Base-by-base conservation (phyloP, 1,284 basidiomycete genomes). In the Caloboletus inedulis region DNA sequence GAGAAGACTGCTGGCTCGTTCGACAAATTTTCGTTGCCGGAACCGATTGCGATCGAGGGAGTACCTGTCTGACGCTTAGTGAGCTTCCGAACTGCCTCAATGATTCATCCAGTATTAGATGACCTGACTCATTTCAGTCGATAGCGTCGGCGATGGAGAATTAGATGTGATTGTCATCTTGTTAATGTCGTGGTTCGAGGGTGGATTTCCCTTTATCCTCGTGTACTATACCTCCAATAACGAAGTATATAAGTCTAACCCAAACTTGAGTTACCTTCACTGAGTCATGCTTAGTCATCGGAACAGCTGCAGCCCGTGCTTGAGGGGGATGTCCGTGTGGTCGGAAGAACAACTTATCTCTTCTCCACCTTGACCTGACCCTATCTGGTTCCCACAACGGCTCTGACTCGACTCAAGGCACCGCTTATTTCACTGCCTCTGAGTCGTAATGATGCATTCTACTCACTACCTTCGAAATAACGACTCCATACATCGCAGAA, bases 1-100 rank as follows among this genome's bases (percentile, higher is more conserved):
- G 80, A 85, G 65, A 73, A 69, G 50, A 62, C 74, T 19, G 82
- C 77, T 35, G 84, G 84, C 3, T 79, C 84, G 0, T 82, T 85
- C 53, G 78, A 81, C 44, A 49, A 57, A 19, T 69, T 69, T 40
- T 46, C 47, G 33, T 50, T 58, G 9, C 69, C 65, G 3, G 69
- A 68, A 33, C 56, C 66, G 8, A 60, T 65, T 36, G 12, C 25
- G 3, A 53, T 68, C 4, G 56, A 62, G 25, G 53, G 62, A 9
- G n/a, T 53, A 9, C 55, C 53, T 30, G 27, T 62, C 27, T 68
- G 50, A 62, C 19, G 10, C 8, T 21, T 25, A 18, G 29, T 21
- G 18, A 21, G 43, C 36, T 41, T 27, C 43, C n/a, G 18, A 42
- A 39, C 49, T 14, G 36, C 39, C 31, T 18, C n/a, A n/a, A n/a